These are phyloP conservation scores for Fusarium euwallaceae DNA, from an alignment of 2,329 filamentous ascomycete genomes.

Conservation along the genomic window DNA sequence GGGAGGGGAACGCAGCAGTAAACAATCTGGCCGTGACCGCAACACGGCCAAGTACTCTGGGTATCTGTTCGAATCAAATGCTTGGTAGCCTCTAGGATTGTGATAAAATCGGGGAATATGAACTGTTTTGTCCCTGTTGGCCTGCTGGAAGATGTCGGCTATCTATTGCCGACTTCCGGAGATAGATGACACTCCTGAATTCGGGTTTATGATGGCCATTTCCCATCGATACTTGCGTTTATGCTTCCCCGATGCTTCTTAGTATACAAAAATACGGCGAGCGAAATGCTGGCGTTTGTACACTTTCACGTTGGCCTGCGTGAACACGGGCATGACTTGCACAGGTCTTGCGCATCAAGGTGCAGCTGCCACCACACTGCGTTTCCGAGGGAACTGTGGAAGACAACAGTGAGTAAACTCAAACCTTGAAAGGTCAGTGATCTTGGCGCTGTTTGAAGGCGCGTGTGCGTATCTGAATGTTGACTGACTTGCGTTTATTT, in stretches of 20 bases:
- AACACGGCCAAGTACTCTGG: not conserved
- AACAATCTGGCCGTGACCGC: not conserved
- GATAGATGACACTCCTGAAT: not conserved
- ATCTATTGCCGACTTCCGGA: not conserved
- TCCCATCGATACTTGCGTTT: too few relatives aligned
- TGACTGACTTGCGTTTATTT: not conserved
- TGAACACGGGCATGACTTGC: not conserved
- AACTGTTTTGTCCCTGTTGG: not conserved
- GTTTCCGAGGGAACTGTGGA: not conserved
- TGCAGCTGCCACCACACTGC: not conserved
- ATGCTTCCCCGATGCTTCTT: not conserved
- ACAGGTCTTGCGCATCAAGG: too few relatives aligned
- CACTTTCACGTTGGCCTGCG: not conserved
- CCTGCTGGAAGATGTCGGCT: not conserved
- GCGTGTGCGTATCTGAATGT: not conserved
- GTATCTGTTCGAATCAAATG: not conserved
- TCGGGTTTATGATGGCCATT: not conserved
- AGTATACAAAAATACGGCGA: not conserved
- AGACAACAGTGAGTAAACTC: not conserved
- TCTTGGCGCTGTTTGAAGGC: not conserved
- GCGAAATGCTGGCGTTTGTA: not conserved
- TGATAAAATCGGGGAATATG: not conserved
- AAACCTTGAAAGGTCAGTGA: not conserved
- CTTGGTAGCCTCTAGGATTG: fast-evolving
- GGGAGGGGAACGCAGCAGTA: not conserved